Percentiles rank a stretch among this genome's conserved stretches.
Evolutionary conservation across 2,329 filamentous ascomycete species (phyloP).

Genomic region (Alternaria dauci): DNA sequence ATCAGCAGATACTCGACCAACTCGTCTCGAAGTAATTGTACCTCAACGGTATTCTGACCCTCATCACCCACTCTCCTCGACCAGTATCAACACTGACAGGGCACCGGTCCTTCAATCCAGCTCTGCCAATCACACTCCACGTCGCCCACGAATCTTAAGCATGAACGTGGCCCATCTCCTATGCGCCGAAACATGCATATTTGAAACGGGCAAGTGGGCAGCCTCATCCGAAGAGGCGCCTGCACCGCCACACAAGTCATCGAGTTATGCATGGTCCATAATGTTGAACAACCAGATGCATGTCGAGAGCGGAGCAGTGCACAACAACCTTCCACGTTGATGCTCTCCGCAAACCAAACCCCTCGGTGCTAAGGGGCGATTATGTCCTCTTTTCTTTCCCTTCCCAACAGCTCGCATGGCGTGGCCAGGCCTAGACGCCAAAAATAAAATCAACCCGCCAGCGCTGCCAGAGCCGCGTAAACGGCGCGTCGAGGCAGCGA

Average conservation of each 20-base stretch:
- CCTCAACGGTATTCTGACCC: neutral
- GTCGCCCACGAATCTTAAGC: neutral
- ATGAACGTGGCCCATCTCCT: slow-evolving; percentile 13
- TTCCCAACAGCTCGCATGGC: neutral
- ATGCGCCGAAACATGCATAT: slow-evolving; percentile 12
- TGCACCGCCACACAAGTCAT: neutral
- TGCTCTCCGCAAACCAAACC: slow-evolving; percentile 12
- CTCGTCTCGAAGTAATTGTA: too few species aligned
- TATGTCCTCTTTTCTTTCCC: slow-evolving; percentile 1
- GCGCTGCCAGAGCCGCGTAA: neutral
- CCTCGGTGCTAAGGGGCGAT: slow-evolving; percentile 15
- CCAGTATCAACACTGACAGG: neutral
- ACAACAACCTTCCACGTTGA: neutral
- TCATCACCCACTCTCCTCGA: neutral
- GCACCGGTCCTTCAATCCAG: neutral
- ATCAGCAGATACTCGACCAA: too few species aligned
- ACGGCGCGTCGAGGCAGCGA: slow-evolving; percentile 20
- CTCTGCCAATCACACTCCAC: neutral
- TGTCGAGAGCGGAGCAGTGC: neutral
- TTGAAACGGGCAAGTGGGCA: slow-evolving; percentile 9
- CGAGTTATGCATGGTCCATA: neutral
- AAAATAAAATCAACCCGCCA: slow-evolving; percentile 12
- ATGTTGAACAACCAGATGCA: neutral
- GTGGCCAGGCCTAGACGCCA: slow-evolving; percentile 11
- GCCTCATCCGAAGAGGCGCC: slow-evolving; percentile 4